Base-by-base conservation (phyloP, 1,139 yeast species). In the Candida dubliniensis region DNA sequence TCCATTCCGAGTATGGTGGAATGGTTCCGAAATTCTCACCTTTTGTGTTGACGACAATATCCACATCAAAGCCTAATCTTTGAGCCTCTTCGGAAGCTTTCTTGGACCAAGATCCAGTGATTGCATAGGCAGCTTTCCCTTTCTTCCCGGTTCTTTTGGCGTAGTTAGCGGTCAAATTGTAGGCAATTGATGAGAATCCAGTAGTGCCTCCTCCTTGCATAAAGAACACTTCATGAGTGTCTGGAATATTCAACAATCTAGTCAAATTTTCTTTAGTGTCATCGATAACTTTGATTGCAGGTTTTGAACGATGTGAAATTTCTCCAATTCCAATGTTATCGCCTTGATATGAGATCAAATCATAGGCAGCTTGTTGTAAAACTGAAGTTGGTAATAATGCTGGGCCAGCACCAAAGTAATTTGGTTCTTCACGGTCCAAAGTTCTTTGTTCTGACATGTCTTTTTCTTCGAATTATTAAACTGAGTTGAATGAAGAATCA, bases 141-240 rank as follows among this genome's bases (percentile, higher is more conserved):
- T 72, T 75, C 56, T 79, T 80, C 31, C 89, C 89, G 24, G 84
- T 76, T 58, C 75, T 83, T 54, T 76, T 76, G 39, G 87, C 88
- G 62, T 78, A 79, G 35, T 85, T 74, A 29, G 96, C 96, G 50
- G 85, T 66, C 68, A 93, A 66, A 63, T 93, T 93, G 57, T 93
- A 82, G 12, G 88, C 91, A 46, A 89, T 77, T 8, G 96, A 81
- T 6, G 98, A 87, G 58, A 93, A 93, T 5, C 96, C 98, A 34
- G 90, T 86, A 42, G 98, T 91, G 49, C 98, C 99, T 49, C 99
- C 99, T 50, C 99, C 98, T 71, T 93, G 99, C 69, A 91, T 69
- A 69, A 91, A 93, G 61, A 93, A 84, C 2, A 91, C 93, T 61
- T 90, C 98, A 63, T 93, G 95, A 31, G 95, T 85, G 48, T 88